These are phyloP conservation scores for Ettlia oleoabundans DNA, from an alignment of 139 green algal species.

Conservation along the genomic window DNA sequence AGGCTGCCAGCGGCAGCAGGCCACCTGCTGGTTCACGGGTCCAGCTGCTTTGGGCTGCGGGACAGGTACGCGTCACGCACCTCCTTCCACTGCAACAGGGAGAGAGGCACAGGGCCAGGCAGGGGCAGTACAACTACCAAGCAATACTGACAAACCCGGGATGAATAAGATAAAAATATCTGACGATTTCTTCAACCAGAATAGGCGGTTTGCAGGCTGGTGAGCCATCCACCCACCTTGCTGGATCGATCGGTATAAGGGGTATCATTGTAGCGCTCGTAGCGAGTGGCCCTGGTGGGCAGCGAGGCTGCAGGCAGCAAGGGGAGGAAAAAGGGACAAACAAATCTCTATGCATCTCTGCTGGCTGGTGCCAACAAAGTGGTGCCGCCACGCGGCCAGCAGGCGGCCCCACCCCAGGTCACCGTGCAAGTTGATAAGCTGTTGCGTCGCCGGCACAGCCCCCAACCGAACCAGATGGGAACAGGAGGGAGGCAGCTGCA, in stretches of 20 bases:
- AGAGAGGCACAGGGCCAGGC: background rate
- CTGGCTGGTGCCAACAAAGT: background rate
- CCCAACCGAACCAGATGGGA: background rate
- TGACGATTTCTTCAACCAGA: too few species aligned
- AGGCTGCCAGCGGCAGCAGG: background rate
- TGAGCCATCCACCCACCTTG: background rate
- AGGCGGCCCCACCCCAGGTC: too few species aligned
- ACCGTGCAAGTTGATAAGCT: too few species aligned
- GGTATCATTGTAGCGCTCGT: slow-evolving; percentile 11
- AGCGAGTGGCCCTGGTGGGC: background rate
- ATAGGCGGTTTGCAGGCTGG: too few species aligned
- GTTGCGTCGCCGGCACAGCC: too few species aligned
- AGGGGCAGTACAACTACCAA: background rate
- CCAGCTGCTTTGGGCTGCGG: background rate
- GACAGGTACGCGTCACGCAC: background rate
- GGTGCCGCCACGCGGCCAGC: too few species aligned
- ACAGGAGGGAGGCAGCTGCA: background rate
- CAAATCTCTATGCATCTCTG: too few species aligned
- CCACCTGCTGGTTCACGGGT: background rate
- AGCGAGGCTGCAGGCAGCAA: background rate
- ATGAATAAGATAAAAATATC: too few species aligned
- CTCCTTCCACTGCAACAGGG: slow-evolving; percentile 16
- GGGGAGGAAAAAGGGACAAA: background rate
- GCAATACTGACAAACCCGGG: too few species aligned
- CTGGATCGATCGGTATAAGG: slow-evolving; percentile 13